Evolutionary conservation across 495 filamentous ascomycete genomes (phyloP).

Genomic region (Cetradonia linearis): DNA sequence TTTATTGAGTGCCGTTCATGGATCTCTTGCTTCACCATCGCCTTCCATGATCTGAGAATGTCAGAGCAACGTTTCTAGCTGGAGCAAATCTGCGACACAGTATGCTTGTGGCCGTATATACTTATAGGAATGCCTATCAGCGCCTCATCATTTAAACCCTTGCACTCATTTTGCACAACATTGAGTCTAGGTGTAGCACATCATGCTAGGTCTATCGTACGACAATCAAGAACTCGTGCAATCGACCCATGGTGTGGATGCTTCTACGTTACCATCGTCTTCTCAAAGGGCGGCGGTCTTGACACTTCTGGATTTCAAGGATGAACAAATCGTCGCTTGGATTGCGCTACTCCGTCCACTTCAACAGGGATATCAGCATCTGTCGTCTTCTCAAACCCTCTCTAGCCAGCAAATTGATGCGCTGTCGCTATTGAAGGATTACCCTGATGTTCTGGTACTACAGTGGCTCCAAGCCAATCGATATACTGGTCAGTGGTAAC

Average conservation of each 20-base stretch:
- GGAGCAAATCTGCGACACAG: not conserved
- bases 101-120: not conserved
- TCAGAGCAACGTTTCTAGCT: not conserved
- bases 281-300: not conserved
- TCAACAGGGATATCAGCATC: not conserved
- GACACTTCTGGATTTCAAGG: not conserved
- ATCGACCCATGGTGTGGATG: not conserved
- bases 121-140: not conserved
- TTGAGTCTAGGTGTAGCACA: not conserved
- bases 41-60: not conserved
- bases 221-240: not conserved
- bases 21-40: not conserved
- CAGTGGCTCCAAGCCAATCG: not conserved
- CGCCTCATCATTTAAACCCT: not conserved
- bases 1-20: not conserved
- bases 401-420: constrained; percentile 2
- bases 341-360: constrained; percentile 1
- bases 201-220: not conserved
- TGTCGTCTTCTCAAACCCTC: not conserved
- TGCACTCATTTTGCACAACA: not conserved
- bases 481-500: not conserved
- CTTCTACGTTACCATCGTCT: not conserved
- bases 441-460: not conserved
- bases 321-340: not conserved
- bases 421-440: not conserved